Conservation (phyloP, 805 yeast genomes). For the Candida incommunis region DNA sequence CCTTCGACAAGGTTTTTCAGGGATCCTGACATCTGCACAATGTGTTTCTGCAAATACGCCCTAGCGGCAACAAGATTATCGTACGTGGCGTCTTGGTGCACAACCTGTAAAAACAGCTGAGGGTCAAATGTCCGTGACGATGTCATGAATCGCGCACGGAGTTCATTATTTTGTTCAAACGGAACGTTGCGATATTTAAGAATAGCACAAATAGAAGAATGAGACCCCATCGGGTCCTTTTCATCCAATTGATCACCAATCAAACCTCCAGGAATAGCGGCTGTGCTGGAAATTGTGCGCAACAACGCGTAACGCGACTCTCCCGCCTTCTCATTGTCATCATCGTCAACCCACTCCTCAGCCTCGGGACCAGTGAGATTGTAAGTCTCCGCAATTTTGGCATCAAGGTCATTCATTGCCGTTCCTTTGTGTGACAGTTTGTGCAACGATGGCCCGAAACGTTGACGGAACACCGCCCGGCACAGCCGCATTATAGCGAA, state of each 20-base stretch:
- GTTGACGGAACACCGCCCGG: too few relatives aligned
- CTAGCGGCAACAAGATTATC: slow-evolving; percentile 35
- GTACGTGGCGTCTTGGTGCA: slow-evolving; percentile 42
- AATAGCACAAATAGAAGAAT: slow-evolving; percentile 30
- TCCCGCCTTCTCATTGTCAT: background rate
- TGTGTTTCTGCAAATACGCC: slow-evolving; percentile 32
- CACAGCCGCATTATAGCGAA: too few relatives aligned
- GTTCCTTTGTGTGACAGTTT: too few relatives aligned
- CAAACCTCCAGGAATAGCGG: background rate
- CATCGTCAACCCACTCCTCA: background rate
- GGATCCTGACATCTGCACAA: slow-evolving; percentile 35
- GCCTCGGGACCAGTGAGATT: background rate
- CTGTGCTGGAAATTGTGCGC: background rate
- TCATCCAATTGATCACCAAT: slow-evolving; percentile 17
- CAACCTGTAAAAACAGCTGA: slow-evolving; percentile 35
- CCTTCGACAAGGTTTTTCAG: slow-evolving; percentile 38
- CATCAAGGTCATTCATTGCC: background rate
- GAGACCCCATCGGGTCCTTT: slow-evolving; percentile 44
- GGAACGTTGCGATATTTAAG: slow-evolving; percentile 27
- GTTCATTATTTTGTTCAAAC: slow-evolving; percentile 19
- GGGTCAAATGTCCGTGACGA: slow-evolving; percentile 48
- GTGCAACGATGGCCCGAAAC: too few relatives aligned
- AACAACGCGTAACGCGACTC: background rate
- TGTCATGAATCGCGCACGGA: slow-evolving; percentile 34
- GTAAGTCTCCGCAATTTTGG: background rate